Evolutionary conservation across 176 grass and related monocot genomes (phyloP).

Genomic region (Ampelocalamus luodianensis): DNA sequence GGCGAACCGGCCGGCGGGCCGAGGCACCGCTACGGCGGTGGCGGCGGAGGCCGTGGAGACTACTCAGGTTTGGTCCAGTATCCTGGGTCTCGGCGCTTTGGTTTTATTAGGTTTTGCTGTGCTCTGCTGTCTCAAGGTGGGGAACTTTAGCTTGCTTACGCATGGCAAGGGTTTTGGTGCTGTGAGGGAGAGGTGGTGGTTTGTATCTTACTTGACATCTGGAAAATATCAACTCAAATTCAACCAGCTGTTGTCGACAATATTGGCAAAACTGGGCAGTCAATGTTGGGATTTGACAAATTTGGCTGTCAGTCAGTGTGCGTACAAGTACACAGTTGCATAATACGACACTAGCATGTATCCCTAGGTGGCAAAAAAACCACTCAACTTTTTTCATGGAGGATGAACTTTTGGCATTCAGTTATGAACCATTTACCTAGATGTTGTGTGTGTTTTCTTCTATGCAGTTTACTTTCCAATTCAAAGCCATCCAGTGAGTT

Average conservation of each 20-base stretch:
- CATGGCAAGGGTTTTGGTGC: neutral
- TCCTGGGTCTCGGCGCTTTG: neutral
- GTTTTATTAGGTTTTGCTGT: constrained; percentile 19
- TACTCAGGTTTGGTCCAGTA: constrained; percentile 46
- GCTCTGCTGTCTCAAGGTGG: neutral
- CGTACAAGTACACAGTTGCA: neutral
- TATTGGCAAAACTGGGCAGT: neutral
- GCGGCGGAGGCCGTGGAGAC: constrained; percentile 50
- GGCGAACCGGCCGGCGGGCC: constrained; percentile 36
- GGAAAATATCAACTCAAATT: constrained; percentile 12
- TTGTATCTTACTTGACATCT: neutral
- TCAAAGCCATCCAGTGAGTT: neutral
- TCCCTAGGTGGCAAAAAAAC: neutral
- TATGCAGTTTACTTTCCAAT: neutral
- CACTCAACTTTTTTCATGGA: neutral
- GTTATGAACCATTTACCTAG: neutral
- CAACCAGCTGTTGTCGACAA: neutral
- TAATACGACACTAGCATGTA: neutral
- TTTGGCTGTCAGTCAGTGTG: neutral
- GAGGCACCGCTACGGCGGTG: constrained; percentile 41
- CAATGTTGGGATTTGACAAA: neutral
- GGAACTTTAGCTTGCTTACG: neutral
- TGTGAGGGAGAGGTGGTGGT: neutral
- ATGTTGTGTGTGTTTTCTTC: neutral
- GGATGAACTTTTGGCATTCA: neutral